Base-by-base conservation (phyloP, 2,329 filamentous ascomycete genomes). In the Pseudomassariella vexata region DNA sequence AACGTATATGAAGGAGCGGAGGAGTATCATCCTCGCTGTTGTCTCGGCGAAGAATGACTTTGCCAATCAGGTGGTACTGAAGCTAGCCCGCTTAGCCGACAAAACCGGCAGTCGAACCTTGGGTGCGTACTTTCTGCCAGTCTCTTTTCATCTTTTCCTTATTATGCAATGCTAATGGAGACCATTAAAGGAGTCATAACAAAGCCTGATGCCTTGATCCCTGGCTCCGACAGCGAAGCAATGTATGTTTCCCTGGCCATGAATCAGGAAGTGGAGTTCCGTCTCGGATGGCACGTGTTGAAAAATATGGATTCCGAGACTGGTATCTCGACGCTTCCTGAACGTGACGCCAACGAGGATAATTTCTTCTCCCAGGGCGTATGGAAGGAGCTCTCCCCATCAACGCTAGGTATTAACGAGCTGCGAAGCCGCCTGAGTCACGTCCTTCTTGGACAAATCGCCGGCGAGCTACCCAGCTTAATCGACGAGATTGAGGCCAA, bases 1-100 rank as follows among this genome's bases (percentile, higher is more conserved):
- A 3, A 49, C 50, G 0, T 84, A 84, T 47, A 77, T 84, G 60
- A 49, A 53, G 14, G 62, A 71, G 9, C 53, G 59, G 0, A 57
- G 73, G 5, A 80, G 66, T 42, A 76, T 83, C 35, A 75, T 80
- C 3, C 59, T 82, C 2, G 70, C 74, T 2, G 68, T 79, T 0
- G 60, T 80, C 0, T 71, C 67, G 0, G 73, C 73, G 1, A 70
- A 68, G 31, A 66, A 65, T 22, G 72, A 82, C 32, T 67, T 68
- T 41, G 70, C 71, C 5, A 70, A 76, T 19, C 79, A 85, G 44
- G 57, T 65, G 8, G 67, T 84, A 5, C 54, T 75, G 0, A 60
- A 69, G 9, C 46, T 66, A 24, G 62, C 73, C 9, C 64, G 70
- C 6, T 28, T 36, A 2, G 38, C 41, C 1, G 40, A 50, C 29